A percentile compares a stretch with the other conserved stretches of the same genome.
phyloP scores from a whole-genome alignment of 441 rosid species.

The Omphalea diandra region DNA sequence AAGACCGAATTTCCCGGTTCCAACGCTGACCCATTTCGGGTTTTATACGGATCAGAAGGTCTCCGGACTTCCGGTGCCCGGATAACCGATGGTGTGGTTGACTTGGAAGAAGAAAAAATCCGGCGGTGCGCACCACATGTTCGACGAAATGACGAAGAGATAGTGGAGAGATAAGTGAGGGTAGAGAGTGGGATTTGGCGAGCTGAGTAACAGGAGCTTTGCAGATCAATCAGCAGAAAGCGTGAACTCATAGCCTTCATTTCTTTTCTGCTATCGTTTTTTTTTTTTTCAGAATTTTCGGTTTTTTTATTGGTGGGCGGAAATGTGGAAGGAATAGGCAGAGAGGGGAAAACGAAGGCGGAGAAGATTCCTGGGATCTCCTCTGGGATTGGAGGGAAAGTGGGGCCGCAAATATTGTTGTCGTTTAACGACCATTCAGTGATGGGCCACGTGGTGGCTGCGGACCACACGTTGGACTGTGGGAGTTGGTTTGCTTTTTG shows the following conservation, averaged over 20 bases:
- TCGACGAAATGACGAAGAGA: conserved; percentile 62
- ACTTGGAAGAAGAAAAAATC: conserved; percentile 40
- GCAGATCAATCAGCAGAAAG: conserved; percentile 65
- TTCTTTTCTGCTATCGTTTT: not conserved
- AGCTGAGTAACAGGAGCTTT: conserved; percentile 64
- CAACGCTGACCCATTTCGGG: conserved; percentile 39
- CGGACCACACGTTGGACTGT: conserved; percentile 27
- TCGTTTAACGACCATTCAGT: conserved; percentile 32
- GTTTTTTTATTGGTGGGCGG: not conserved
- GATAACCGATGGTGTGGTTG: conserved; percentile 36
- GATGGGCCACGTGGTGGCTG: conserved; percentile 34
- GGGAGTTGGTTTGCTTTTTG: conserved; percentile 3
- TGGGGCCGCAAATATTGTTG: conserved; percentile 33
- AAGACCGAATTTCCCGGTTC: conserved; percentile 34
- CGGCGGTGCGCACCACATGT: conserved; percentile 49
- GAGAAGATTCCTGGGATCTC: conserved; percentile 81
- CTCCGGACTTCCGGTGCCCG: conserved; percentile 53
- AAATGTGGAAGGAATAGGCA: not conserved
- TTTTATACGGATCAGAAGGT: conserved; percentile 43
- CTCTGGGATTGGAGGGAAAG: conserved; percentile 43
- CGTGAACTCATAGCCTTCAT: conserved; percentile 63
- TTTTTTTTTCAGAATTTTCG: not conserved
- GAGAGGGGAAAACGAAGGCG: conserved; percentile 12
- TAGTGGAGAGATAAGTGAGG: conserved; percentile 38
- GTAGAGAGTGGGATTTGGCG: conserved; percentile 46